Evolutionary conservation across 352 stramenopile genomes (phyloP), one percentile per base, ranked within the genome.

Genomic region (Plasmopara muralis): DNA sequence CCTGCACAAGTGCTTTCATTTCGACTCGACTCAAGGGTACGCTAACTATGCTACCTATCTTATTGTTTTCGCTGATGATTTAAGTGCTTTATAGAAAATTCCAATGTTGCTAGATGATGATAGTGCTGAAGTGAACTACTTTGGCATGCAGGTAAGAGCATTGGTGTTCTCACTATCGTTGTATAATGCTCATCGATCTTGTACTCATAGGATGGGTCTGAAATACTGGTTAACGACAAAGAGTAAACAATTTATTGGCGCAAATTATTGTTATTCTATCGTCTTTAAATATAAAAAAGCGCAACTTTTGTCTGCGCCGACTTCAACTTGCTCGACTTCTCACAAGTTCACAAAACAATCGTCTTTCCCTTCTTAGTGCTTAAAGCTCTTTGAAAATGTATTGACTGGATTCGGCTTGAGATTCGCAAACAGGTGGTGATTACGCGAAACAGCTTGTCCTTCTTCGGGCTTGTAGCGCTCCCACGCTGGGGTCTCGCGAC

Each of bases 71-170:
- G 20, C 20, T 25, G 20, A 25, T 25, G 20, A n/a, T 25, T 25
- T 25, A 25, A 1, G 9, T 45, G 40, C 10, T 45, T 15, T 15
- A 47, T 14, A 91, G 81, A 86, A 68, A 47, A 80, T 91, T 56
- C 74, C 81, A 0, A 58, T 74, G 37, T 59, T 76, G 4, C 57
- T 91, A 13, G 81, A 91, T 47, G 80, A 89, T 41, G 80, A 91
- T 49, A 76, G 52, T 25, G 66, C 70, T 18, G 80, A 91, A 54
- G 57, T 91, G 2, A 71, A 67, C 38, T 89, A 87, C 68, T 87
- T 80, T 41, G 80, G 80, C 6, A 64, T 91, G 6, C 77, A 88
- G 77, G 77, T 85, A 60, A 15, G 55, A 20, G 18, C 6, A 44
- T 12, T 4, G 18, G 5, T 12, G 5, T n/a, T 4, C n/a, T 14